Base-by-base conservation (phyloP, 208 protist genomes). In the Blastocrithidia nonstop region DNA sequence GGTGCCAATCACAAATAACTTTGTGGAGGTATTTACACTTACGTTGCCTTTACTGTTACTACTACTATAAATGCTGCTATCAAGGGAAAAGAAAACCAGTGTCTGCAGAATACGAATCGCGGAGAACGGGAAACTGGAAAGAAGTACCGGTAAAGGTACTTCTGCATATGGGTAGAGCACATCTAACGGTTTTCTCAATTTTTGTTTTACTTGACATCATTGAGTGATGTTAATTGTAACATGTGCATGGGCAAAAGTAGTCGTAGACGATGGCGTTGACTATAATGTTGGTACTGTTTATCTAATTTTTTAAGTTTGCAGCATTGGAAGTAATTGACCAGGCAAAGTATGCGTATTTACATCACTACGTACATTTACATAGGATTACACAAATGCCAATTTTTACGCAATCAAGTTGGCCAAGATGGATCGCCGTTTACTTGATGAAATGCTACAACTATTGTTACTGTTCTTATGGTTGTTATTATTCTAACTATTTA, bases 21-120 rank as follows among this genome's bases (percentile, higher is more conserved):
- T 64, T 39, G 58, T 57, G 43, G 79, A 71, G 24, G 72, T 66
- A n/a, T n/a, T n/a, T n/a, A n/a, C n/a, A n/a, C n/a, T n/a, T 24
- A 70, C 46, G 23, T 11, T 9, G 6, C 6, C 23, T 20, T 6
- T 41, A 6, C 6, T 25, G 13, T 35, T 35, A 13, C 13, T 35
- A 13, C 13, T 13, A n/a, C n/a, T n/a, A n/a, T n/a, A n/a, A n/a
- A n/a, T n/a, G n/a, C n/a, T n/a, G n/a, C n/a, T n/a, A n/a, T n/a
- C n/a, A n/a, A n/a, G n/a, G n/a, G n/a, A n/a, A n/a, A n/a, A n/a
- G 43, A 66, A 6, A 4, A 88, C 54, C 6, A 88, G 59, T 9
- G 71, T 66, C 45, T 80, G 71, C 48, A 88, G 65, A 6, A 81
- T 62, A 6, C 71, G 73, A 16, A 88, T 35, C 1, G 71, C 70